Conservation (phyloP, 179 eudicot species). For the Drosera spatulata region DNA sequence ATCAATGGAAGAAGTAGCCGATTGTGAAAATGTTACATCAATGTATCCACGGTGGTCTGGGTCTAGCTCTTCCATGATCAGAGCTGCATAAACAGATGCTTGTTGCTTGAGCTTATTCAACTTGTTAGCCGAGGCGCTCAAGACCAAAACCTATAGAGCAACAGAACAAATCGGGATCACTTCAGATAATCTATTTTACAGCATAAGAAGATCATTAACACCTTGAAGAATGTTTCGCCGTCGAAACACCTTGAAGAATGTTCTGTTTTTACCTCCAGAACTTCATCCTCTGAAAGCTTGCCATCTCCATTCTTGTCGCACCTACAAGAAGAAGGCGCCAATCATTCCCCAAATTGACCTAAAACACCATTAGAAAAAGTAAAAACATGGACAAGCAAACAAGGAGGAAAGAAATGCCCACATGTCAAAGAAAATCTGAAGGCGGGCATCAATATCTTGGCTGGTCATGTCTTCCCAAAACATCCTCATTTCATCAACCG, state of each 20-base stretch:
- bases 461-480: conserved; percentile 78
- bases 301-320: conserved; percentile 98
- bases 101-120: conserved; percentile 68
- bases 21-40: conserved; percentile 34
- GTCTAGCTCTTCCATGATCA: conserved; percentile 97
- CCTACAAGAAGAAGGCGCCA: conserved; percentile 26
- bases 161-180: not conserved
- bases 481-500: conserved; percentile 31
- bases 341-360: not conserved
- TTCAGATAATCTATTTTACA: too few relatives aligned
- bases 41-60: conserved; percentile 76
- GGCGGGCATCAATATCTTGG: conserved; percentile 53
- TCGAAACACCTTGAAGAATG: not conserved
- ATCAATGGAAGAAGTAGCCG: too few relatives aligned
- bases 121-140: conserved; percentile 92
- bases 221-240: not conserved
- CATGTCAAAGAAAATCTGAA: conserved; percentile 14
- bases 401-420: not conserved
- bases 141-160: conserved; percentile 46
- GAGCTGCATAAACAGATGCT: conserved; percentile 67
- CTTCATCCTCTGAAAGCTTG: conserved; percentile 77
- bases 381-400: conserved; percentile 7
- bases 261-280: conserved; percentile 54
- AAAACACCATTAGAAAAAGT: not conserved
- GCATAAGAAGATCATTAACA: too few relatives aligned